Base-by-base conservation (phyloP, 2,329 filamentous ascomycete genomes). In the Beauveria pseudobassiana region DNA sequence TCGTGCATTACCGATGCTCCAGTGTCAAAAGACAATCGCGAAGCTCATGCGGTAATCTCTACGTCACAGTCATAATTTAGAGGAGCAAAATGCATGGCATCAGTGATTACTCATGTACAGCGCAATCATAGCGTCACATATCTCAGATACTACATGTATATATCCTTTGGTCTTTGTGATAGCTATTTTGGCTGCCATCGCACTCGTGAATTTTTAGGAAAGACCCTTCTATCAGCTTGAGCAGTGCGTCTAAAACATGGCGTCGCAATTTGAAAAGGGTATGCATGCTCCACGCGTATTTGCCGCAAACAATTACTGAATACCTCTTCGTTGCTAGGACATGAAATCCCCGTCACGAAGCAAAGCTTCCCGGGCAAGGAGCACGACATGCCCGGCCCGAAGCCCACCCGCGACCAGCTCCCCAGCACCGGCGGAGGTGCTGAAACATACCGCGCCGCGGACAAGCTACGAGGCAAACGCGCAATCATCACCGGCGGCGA, bases 401-500 rank as follows among this genome's bases (percentile, higher is more conserved):
- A 82, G 61, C 87, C 89, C 1, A 77, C 82, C 50, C 84, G 82
- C 62, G 84, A 88, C 61, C 78, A 87, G 63, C 74, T 93, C 2
- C 90, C 90, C 0, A 87, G 84, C 5, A 80, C 83, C 20, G 83
- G 88, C 63, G 87, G 87, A 43, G 84, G 85, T 14, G 86, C 84
- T 67, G 83, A 89, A 68, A 82, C 81, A 53, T 93, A 95, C 77
- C 86, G 87, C 70, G 83, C 88, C 4, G 88, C 90, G 1, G 86
- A 85, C 54, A 96, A 95, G 76, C 83, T 95, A 7, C 75, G 84
- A 68, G 89, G 86, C 64, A 90, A 88, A 74, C 89, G 85, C 63
- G 89, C 90, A 8, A 74, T 95, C 62, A 93, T 95, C 68, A 93
- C 90, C 0, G 90, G 90, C 18, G 90, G 90, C 3, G 90, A 93